These are phyloP conservation scores for Perkinsus marinus DNA, from an alignment of 169 alveolate species.

Conservation along the genomic window DNA sequence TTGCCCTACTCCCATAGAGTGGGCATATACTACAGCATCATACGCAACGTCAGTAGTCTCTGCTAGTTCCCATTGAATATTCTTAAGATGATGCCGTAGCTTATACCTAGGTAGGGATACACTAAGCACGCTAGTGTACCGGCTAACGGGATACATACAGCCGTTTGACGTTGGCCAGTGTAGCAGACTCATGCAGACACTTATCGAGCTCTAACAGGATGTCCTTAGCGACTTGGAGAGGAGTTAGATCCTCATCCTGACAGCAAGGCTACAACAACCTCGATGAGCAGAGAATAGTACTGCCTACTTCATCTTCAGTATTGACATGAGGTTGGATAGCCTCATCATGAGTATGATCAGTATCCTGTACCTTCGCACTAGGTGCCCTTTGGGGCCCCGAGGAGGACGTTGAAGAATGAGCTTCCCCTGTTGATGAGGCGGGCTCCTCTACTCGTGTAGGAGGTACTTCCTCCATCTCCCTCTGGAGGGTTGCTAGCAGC, in stretches of 20 bases:
- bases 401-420: not conserved
- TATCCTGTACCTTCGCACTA: too few relatives aligned
- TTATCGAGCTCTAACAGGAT: not conserved
- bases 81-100: not conserved
- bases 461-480: not conserved
- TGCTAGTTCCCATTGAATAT: not conserved
- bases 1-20: not conserved
- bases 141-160: not conserved
- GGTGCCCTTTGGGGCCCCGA: too few relatives aligned
- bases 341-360: too few relatives aligned
- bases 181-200: not conserved
- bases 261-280: not conserved
- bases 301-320: too few relatives aligned
- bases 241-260: not conserved
- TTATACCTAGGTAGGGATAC: not conserved
- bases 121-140: not conserved
- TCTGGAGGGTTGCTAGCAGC: not conserved
- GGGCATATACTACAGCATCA: not conserved
- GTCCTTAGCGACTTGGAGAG: not conserved
- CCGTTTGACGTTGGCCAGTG: not conserved
- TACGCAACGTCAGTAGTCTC: not conserved
- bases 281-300: too few relatives aligned
- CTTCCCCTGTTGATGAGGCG: too few relatives aligned
- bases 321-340: too few relatives aligned
- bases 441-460: too few relatives aligned